Percentiles rank a stretch among this genome's conserved stretches.
Conservation (phyloP, 2,329 filamentous ascomycete genomes). For the Phaeosphaeria sp. region DNA sequence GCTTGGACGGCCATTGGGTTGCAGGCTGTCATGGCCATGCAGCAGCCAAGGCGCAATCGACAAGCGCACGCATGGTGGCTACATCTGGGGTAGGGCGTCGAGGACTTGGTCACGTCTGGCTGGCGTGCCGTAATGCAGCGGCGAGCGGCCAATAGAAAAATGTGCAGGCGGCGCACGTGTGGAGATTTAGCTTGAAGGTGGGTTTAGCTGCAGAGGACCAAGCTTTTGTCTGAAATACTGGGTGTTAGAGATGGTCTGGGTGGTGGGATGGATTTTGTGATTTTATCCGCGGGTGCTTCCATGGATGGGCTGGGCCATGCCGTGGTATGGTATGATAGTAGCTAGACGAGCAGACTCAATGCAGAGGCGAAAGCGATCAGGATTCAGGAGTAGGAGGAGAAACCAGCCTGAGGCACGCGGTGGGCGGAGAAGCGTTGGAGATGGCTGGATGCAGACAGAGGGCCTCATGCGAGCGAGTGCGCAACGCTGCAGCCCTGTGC, state of each 20-base stretch:
- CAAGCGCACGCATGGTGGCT: background rate
- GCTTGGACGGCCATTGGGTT: conserved; percentile 1
- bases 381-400: background rate
- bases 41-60: background rate
- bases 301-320: background rate
- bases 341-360: background rate
- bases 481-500: conserved; percentile 15
- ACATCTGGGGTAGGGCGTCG: conserved; percentile 32
- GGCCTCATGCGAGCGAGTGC: conserved; percentile 12
- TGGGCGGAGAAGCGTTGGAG: background rate
- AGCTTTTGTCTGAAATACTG: background rate
- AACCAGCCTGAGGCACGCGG: background rate
- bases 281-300: background rate
- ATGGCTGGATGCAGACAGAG: background rate
- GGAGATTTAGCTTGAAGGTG: conserved; percentile 1
- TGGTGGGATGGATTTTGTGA: background rate
- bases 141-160: conserved; percentile 19
- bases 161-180: conserved; percentile 5
- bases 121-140: conserved; percentile 8
- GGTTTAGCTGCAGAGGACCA: background rate
- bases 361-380: conserved; percentile 1
- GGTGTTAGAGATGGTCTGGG: background rate
- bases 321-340: no score
- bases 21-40: background rate
- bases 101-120: conserved; percentile 2